Evolutionary conservation across 768 basidiomycete genomes (phyloP).

Genomic region (Pisolithus marmoratus): DNA sequence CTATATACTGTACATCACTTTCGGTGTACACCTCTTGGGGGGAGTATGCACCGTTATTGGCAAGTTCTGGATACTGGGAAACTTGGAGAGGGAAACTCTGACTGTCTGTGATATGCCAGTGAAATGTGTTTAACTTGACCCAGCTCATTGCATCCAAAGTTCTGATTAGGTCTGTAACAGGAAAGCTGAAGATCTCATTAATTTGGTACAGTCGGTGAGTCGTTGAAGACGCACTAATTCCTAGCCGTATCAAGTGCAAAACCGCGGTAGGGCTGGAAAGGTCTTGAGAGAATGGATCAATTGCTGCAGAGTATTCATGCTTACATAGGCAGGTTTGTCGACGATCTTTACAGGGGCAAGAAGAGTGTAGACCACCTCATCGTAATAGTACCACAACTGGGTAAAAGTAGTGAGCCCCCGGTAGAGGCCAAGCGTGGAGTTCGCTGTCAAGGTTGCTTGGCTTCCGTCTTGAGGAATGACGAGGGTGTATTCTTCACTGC

Average conservation of each 20-base stretch:
- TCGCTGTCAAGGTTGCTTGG: conserved; percentile 35
- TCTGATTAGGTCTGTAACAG: conserved; percentile 33
- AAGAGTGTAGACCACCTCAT: conserved; percentile 31
- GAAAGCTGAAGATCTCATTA: conserved; percentile 23
- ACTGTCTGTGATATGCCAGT: conserved; percentile 83
- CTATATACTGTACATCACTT: conserved; percentile 51
- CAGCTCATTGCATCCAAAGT: conserved; percentile 50
- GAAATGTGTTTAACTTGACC: conserved; percentile 63
- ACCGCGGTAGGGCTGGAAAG: conserved; percentile 33
- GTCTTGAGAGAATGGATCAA: neutral
- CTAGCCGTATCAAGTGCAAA: conserved; percentile 43
- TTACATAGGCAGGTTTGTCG: conserved; percentile 45
- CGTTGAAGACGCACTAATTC: conserved; percentile 30
- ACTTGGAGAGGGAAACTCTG: conserved; percentile 76
- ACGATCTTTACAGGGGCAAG: conserved; percentile 35
- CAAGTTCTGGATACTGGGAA: conserved; percentile 52
- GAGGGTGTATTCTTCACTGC: conserved; percentile 43
- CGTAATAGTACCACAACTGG: conserved; percentile 44
- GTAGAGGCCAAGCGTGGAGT: conserved; percentile 44
- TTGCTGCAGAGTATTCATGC: conserved; percentile 6
- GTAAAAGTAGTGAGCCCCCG: conserved; percentile 53
- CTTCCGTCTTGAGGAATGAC: conserved; percentile 32
- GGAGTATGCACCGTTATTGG: conserved; percentile 65
- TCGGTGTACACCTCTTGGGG: conserved; percentile 45
- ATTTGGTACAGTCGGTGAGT: neutral